Evolutionary conservation across 2,329 filamentous ascomycete genomes (phyloP), one percentile per base, ranked within the genome.

Genomic region (Paraconiothyrium brasiliense): DNA sequence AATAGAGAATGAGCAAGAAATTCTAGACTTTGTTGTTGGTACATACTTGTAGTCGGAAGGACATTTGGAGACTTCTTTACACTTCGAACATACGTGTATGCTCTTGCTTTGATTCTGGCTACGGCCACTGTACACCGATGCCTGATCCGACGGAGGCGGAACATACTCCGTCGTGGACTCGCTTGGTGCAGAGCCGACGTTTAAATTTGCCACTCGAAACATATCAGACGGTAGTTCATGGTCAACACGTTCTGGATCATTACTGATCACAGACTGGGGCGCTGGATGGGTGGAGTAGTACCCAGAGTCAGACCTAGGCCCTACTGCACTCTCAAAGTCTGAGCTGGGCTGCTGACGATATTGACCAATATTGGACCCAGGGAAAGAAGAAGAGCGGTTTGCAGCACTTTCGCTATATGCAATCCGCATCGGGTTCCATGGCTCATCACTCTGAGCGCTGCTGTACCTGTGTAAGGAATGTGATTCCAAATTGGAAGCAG

Each of bases 41-140:
- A 76, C 77, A 39, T 61, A 80, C 78, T 75, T 79, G 58, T 68
- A 65, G 52, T 79, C 78, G 13, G 78, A 80, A 7, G 68, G 67
- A 59, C 76, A 79, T 41, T 75, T 79, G 0, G 67, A 71, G 1
- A 67, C 34, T 11, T 71, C 63, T 6, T 39, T 20, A 54, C 78
- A 79, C 13, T 54, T 55, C 1, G 63, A 32, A 54, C 74, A 77
- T 22, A 48, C 49, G 43, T 57, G 27, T 62, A 48, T 41, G 32
- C 56, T 58, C 34, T 73, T 70, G 2, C 55, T 65, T 16, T 58
- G 60, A 16, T 44, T 60, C 4, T 52, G 60, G 55, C 73, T 78
- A 27, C 67, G 68, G 54, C 64, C 67, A 55, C 75, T 76, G 22
- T 69, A 58, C 16, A 69, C 62, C 13, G 74, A 76, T 27, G 46